Evolutionary conservation across 2,329 filamentous ascomycete genomes (phyloP).

Genomic region (Colletotrichum camelliae): DNA sequence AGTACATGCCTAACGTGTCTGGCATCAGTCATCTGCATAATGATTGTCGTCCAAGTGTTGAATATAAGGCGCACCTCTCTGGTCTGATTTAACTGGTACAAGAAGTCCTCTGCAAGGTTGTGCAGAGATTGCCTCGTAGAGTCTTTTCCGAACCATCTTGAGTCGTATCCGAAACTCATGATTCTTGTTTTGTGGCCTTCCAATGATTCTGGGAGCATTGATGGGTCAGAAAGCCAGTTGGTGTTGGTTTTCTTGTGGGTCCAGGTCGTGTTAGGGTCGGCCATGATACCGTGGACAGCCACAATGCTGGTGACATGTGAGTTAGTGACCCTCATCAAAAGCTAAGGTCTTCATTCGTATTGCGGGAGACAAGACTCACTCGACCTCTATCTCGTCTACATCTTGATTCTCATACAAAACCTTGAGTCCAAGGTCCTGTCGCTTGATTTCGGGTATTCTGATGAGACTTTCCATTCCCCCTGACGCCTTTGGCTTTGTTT

Average conservation of each 20-base stretch:
- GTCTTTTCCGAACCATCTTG: background rate
- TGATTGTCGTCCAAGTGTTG: background rate
- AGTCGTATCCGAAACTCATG: background rate
- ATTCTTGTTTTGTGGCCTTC: background rate
- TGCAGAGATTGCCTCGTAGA: background rate
- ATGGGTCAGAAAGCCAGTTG: background rate
- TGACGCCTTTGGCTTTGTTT: background rate
- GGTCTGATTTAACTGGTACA: background rate
- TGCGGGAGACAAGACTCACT: background rate
- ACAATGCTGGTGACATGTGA: background rate
- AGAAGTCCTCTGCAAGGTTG: background rate
- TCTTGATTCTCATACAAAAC: background rate
- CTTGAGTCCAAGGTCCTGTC: background rate
- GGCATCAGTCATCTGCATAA: background rate
- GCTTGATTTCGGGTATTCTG: background rate
- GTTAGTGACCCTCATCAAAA: background rate
- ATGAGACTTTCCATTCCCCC: background rate
- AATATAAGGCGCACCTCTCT: background rate
- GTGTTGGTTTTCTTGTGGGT: constrained; percentile 3
- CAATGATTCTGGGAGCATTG: background rate
- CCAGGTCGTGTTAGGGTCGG: background rate
- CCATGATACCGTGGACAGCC: background rate
- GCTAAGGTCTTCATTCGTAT: background rate
- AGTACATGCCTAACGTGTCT: background rate
- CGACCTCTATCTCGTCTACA: background rate